A percentile compares a stretch with the other conserved stretches of the same genome.
phyloP scores from a whole-genome alignment of 1,139 yeast genomes.

The Diutina neorugosa region DNA sequence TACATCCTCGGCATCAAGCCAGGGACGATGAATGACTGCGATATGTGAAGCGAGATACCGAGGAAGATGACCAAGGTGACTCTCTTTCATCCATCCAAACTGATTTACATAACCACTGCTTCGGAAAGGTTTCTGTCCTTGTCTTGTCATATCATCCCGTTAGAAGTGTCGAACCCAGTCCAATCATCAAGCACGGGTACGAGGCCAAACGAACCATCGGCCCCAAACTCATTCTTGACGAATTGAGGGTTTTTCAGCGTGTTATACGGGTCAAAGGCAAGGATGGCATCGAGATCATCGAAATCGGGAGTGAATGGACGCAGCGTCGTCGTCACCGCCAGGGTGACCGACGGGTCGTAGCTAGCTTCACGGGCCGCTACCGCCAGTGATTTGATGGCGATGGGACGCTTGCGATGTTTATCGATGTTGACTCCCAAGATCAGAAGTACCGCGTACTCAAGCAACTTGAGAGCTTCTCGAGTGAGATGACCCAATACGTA shows the following conservation, averaged over 20 bases:
- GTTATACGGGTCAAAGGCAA: constrained; percentile 28
- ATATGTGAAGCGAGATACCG: too few relatives aligned
- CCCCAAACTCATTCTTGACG: constrained; percentile 44
- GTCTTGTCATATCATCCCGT: not conserved
- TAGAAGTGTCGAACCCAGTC: not conserved
- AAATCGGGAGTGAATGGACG: not conserved
- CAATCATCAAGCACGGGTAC: constrained; percentile 37
- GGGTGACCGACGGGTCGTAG: not conserved
- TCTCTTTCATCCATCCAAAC: too few relatives aligned
- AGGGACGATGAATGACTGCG: too few relatives aligned
- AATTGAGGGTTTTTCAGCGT: constrained; percentile 8
- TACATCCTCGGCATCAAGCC: too few relatives aligned
- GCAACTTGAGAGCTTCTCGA: constrained; percentile 37
- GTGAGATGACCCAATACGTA: constrained; percentile 53
- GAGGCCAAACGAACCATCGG: constrained; percentile 57
- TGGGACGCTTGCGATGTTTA: not conserved
- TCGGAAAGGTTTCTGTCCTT: too few relatives aligned
- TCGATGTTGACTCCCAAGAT: constrained; percentile 24
- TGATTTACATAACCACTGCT: too few relatives aligned
- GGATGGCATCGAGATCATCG: constrained; percentile 9
- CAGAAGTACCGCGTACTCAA: constrained; percentile 48
- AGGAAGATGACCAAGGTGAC: too few relatives aligned
- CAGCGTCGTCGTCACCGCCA: not conserved
- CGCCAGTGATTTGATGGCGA: not conserved
- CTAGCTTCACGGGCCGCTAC: not conserved